phyloP scores from a whole-genome alignment of 306 rosid species.

The Lotus japonicus region DNA sequence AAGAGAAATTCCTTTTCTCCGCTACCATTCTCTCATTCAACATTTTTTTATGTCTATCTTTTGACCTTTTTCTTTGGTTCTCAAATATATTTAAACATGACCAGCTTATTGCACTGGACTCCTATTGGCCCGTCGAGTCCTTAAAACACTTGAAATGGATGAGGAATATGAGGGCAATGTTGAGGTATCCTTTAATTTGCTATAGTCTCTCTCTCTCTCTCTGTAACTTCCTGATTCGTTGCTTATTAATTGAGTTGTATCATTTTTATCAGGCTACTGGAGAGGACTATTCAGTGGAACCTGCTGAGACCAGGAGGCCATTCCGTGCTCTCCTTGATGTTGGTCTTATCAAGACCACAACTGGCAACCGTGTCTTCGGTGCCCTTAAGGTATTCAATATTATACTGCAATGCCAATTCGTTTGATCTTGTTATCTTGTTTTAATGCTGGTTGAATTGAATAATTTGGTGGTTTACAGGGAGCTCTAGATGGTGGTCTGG shows the following conservation, averaged over 20 bases:
- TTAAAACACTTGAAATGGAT: constrained; percentile 5
- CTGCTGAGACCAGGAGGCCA: constrained; percentile 75
- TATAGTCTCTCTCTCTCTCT: neutral
- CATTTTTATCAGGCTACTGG: constrained; percentile 52
- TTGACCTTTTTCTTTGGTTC: neutral
- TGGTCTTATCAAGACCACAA: neutral
- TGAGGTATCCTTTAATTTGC: neutral
- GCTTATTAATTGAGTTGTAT: neutral
- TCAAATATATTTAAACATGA: neutral
- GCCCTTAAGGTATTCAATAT: constrained; percentile 1
- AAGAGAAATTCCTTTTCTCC: neutral
- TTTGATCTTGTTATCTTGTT: neutral
- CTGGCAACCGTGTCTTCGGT: neutral
- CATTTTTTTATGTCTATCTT: too few species aligned
- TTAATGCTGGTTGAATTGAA: neutral
- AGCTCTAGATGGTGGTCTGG: constrained; percentile 20
- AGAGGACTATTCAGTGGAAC: constrained; percentile 76
- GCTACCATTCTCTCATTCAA: too few species aligned
- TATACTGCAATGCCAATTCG: neutral
- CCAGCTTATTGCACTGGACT: constrained; percentile 11
- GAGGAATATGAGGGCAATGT: constrained; percentile 7
- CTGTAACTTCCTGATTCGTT: neutral
- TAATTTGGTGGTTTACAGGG: neutral
- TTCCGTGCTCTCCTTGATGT: constrained; percentile 32
- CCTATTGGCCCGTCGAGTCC: constrained; percentile 2